These are phyloP conservation scores for Bipolaris victoriae DNA, from an alignment of 2,329 filamentous ascomycete species.

Conservation along the genomic window DNA sequence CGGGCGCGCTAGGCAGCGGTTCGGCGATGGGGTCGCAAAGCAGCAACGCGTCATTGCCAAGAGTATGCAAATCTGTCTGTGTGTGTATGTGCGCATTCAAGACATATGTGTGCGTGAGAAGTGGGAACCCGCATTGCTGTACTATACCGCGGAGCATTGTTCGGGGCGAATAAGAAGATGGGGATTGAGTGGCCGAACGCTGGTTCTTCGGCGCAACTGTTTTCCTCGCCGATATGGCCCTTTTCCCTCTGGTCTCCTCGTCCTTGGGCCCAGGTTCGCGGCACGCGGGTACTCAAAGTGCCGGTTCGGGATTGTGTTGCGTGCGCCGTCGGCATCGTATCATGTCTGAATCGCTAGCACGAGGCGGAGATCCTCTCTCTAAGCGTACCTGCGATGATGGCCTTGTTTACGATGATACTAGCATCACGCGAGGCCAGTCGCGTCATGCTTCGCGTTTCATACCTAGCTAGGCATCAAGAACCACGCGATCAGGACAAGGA, in stretches of 20 bases:
- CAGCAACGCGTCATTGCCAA: conserved; percentile 5
- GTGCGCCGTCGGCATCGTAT: neutral
- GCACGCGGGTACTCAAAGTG: neutral
- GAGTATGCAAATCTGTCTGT: neutral
- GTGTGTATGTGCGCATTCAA: too few relatives aligned
- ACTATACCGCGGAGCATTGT: neutral
- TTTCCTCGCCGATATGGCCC: neutral
- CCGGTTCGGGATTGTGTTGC: neutral
- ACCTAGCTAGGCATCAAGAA: neutral
- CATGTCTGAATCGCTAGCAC: neutral
- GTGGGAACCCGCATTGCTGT: neutral
- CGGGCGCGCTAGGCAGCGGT: neutral
- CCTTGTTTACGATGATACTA: neutral
- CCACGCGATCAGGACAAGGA: neutral
- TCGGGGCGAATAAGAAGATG: conserved; percentile 1
- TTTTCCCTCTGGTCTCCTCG: neutral
- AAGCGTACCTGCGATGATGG: neutral
- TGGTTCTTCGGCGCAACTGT: conserved; percentile 1
- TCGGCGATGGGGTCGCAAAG: conserved; percentile 4
- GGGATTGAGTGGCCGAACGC: conserved; percentile 4
- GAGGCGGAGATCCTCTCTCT: neutral
- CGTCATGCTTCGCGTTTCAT: neutral
- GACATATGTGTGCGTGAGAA: neutral
- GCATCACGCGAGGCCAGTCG: neutral
- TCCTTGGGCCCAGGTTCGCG: neutral